Base-by-base conservation (phyloP, 768 basidiomycete species). In the Nidularia pulvinata region DNA sequence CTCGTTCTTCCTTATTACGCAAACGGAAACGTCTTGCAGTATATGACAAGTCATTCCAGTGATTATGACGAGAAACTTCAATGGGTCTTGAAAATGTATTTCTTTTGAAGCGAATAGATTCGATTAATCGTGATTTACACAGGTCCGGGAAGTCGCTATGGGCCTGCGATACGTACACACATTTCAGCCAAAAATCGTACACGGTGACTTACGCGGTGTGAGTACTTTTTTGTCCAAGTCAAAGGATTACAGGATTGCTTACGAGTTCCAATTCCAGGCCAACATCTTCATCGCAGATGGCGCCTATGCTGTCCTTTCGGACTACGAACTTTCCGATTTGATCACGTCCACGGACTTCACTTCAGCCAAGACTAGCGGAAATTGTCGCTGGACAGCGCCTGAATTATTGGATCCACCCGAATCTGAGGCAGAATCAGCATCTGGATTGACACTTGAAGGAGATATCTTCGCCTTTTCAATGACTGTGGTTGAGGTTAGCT, bases 351-450 rank as follows among this genome's bases (percentile, higher is more conserved):
- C 57, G 10, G 59, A 65, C 10, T 64, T 63, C 43, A 65, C 65
- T 10, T 61, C 61, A 1, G 51, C 55, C 7, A 61, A 62, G 22
- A 61, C 62, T 4, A 61, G 62, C 1, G 66, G 66, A 0, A 57
- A 59, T 11, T 56, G 60, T 9, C 46, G 70, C 33, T 72, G 71
- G 71, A 65, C 57, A 32, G 68, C 70, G 1, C 71, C 70, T 0
- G 71, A 72, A 55, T 49, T 70, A 5, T 61, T 69, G 52, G 53
- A 56, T 32, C 57, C 62, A n/a, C 48, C 60, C 5, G 54, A 61
- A 6, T 51, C 54, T 4, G 53, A 51, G 5, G 47, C 60, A 3
- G 42, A 33, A 0, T 50, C 33, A n/a, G 52, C 56, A 11, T 36
- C 52, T 0, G 33, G 51, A n/a, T 60, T 51, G 44, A 56, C 60